phyloP scores from a whole-genome alignment of 179 eudicot species.

The Sideroxylon spinosum region DNA sequence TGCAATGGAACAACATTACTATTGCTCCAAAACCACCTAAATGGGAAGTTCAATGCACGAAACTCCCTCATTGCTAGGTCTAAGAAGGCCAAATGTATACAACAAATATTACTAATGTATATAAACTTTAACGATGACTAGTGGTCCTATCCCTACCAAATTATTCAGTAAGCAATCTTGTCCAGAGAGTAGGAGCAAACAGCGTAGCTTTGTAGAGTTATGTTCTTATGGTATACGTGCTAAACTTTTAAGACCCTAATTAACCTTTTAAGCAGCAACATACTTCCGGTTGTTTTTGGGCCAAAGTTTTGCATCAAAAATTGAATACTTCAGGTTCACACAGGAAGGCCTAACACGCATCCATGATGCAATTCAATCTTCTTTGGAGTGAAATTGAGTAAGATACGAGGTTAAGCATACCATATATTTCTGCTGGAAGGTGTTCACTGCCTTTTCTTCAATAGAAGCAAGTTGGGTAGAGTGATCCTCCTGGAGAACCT shows the following conservation, averaged over 20 bases:
- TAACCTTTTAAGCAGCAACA: not conserved
- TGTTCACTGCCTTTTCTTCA: slow-evolving; percentile 56
- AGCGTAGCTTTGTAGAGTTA: no score
- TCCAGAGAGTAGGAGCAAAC: no score
- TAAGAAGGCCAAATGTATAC: no score
- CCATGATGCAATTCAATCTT: not conserved
- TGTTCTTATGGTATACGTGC: not conserved
- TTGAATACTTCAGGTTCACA: not conserved
- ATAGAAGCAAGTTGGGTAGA: slow-evolving; percentile 52
- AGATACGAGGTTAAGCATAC: slow-evolving; percentile 31
- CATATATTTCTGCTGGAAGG: slow-evolving; percentile 76
- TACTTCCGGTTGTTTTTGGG: not conserved
- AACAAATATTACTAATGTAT: no score
- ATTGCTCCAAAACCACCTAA: no score
- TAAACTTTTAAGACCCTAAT: not conserved
- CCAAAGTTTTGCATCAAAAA: not conserved
- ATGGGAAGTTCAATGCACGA: no score
- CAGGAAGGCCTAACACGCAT: not conserved
- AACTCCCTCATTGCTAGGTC: no score
- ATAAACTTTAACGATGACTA: no score
- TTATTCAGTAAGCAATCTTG: no score
- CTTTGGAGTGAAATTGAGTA: not conserved
- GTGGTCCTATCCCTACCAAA: no score
- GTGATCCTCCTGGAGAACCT: slow-evolving; percentile 56
- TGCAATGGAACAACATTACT: no score